Conservation (phyloP, 225 moss, liverwort and hornwort species). For the Bryoerythrophyllum caledonicum region DNA sequence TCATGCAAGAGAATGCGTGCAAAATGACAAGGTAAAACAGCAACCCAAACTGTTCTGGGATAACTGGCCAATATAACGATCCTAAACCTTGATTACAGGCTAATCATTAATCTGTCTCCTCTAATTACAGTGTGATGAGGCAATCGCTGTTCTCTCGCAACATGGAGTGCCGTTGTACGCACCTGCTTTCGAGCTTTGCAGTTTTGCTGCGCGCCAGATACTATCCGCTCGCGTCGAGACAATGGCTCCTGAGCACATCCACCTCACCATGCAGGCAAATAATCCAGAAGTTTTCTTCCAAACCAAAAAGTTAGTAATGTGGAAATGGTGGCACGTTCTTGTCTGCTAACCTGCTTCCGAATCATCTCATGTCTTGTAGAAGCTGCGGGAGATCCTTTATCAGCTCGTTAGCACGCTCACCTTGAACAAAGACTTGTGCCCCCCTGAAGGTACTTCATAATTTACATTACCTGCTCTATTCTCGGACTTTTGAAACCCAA, state of each 20-base stretch:
- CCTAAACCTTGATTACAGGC: too few species aligned
- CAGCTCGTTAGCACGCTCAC: conserved; percentile 54
- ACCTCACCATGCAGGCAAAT: conserved; percentile 55
- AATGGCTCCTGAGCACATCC: conserved; percentile 24
- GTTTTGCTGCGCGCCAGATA: conserved; percentile 57
- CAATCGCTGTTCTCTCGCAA: conserved; percentile 65
- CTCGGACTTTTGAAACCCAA: too few species aligned
- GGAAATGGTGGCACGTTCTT: background rate
- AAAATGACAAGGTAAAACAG: conserved; percentile 58
- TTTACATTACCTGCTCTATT: too few species aligned
- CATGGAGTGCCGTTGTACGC: conserved; percentile 64
- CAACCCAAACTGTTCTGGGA: background rate
- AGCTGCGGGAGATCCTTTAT: conserved; percentile 66
- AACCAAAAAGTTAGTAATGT: background rate
- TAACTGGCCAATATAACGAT: too few species aligned
- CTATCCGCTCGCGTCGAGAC: conserved; percentile 41
- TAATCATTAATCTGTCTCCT: too few species aligned
- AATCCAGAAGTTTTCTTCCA: background rate
- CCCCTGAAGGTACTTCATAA: conserved; percentile 35
- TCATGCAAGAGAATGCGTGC: conserved; percentile 76
- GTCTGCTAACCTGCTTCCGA: background rate
- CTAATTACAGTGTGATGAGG: conserved; percentile 59
- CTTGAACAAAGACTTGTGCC: conserved; percentile 39
- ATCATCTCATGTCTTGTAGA: conserved; percentile 40
- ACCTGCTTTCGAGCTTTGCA: conserved; percentile 72